phyloP scores from a whole-genome alignment of 495 filamentous ascomycete genomes.

The Tuber umbilicatum region DNA sequence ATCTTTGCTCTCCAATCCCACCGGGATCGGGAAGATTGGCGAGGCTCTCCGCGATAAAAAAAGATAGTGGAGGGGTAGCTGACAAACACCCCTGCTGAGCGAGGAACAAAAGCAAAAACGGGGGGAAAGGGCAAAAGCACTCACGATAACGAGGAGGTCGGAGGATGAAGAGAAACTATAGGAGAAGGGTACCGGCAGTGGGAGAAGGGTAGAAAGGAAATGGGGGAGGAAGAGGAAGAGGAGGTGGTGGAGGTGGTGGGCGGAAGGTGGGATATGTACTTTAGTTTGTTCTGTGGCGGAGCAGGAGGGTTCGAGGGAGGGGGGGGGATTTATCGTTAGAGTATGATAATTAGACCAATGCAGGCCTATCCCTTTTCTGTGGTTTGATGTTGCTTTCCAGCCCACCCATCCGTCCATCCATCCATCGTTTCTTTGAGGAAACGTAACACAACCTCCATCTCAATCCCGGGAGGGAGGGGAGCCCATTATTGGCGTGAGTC shows the following conservation, averaged over 20 bases:
- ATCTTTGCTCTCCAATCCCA: neutral
- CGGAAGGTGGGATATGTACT: constrained; percentile 13
- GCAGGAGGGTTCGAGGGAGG: neutral
- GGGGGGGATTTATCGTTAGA: neutral
- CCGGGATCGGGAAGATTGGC: neutral
- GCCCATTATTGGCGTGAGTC: neutral
- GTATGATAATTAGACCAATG: neutral
- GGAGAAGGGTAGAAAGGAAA: neutral
- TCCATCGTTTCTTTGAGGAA: neutral
- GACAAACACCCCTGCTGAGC: constrained; percentile 7
- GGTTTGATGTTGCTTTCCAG: neutral
- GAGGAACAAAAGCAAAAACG: neutral
- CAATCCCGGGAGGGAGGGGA: neutral
- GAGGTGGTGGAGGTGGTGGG: constrained; percentile 10
- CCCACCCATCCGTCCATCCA: neutral
- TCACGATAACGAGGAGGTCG: neutral
- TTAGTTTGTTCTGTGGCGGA: constrained; percentile 8
- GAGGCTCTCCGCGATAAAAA: neutral
- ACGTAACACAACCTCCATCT: neutral
- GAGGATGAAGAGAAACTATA: neutral
- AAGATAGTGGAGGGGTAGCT: neutral
- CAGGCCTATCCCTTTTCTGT: neutral
- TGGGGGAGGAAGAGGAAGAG: neutral
- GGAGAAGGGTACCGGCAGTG: neutral
- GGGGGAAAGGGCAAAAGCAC: neutral